Percentiles rank a stretch among this genome's conserved stretches.
phyloP scores from a whole-genome alignment of 2,329 filamentous ascomycete genomes.

The Penicillium oxalicum region DNA sequence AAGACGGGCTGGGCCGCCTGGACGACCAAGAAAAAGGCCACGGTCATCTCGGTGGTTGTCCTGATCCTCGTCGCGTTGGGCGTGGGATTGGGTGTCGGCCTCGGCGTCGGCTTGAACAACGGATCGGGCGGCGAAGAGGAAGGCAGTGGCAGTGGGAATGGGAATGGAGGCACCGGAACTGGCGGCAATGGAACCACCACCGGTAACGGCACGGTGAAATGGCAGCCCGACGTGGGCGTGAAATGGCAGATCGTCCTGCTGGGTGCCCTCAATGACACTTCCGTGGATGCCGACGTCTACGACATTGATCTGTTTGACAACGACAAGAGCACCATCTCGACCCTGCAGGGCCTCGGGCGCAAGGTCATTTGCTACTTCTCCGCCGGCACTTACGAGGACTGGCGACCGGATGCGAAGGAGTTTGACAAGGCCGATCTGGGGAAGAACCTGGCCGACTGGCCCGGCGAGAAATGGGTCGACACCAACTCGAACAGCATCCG shows the following conservation, averaged over 20 bases:
- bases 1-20: constrained; percentile 24
- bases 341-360: constrained; percentile 48
- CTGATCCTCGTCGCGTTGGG: constrained; percentile 44
- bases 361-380: constrained; percentile 72
- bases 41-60: constrained; percentile 20
- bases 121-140: constrained; percentile 23
- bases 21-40: constrained; percentile 30
- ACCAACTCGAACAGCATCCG: constrained; percentile 54
- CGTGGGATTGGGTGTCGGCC: constrained; percentile 53
- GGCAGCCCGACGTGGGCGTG: constrained; percentile 49
- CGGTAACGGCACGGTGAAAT: constrained; percentile 32
- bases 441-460: constrained; percentile 56
- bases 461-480: constrained; percentile 62
- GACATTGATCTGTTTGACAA: constrained; percentile 58
- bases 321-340: constrained; percentile 40
- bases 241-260: constrained; percentile 60
- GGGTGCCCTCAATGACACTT: constrained; percentile 37
- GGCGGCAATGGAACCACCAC: constrained; percentile 17
- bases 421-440: constrained; percentile 56
- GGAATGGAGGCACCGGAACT: background rate
- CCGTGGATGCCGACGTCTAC: constrained; percentile 51
- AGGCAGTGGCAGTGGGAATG: constrained; percentile 17
- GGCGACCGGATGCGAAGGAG: constrained; percentile 51
- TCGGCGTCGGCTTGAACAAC: constrained; percentile 49
- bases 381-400: constrained; percentile 62